A percentile compares a stretch with the other conserved stretches of the same genome.
Conservation (phyloP, 2,329 filamentous ascomycete genomes). For the Blastomyces gilchristii region DNA sequence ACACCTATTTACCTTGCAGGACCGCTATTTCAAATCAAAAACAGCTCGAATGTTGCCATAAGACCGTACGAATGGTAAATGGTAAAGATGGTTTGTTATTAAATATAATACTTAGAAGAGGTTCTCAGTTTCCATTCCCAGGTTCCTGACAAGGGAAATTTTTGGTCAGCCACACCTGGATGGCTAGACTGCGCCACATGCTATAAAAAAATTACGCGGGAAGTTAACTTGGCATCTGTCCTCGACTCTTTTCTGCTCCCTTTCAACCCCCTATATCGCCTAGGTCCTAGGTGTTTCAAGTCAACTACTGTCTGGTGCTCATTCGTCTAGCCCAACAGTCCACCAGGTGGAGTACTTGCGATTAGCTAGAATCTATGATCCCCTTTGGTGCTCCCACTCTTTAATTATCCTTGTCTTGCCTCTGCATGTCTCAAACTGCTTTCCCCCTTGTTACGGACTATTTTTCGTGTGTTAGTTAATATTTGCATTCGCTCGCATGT, state of each 20-base stretch:
- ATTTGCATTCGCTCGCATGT: slow-evolving; percentile 38
- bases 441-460: not conserved
- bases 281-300: not conserved
- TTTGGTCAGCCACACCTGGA: not conserved
- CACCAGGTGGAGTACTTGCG: not conserved
- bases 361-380: slow-evolving; percentile 3
- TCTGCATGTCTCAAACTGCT: not conserved
- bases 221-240: slow-evolving; percentile 1
- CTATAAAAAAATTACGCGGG: not conserved
- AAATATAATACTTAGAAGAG: too few species aligned
- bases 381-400: slow-evolving; percentile 8
- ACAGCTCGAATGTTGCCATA: not conserved
- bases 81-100: not conserved
- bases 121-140: too few species aligned
- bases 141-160: not conserved
- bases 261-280: not conserved
- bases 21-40: not conserved
- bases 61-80: not conserved
- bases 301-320: not conserved
- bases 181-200: not conserved
- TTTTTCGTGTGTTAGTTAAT: not conserved
- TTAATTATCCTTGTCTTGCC: slow-evolving; percentile 8
- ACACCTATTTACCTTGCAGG: not conserved
- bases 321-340: not conserved
- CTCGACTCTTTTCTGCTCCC: not conserved